Percentiles rank a stretch among this genome's conserved stretches.
Conservation (phyloP, 192 early-diverging fungal genomes). For the Gorgonomyces haynaldii region DNA sequence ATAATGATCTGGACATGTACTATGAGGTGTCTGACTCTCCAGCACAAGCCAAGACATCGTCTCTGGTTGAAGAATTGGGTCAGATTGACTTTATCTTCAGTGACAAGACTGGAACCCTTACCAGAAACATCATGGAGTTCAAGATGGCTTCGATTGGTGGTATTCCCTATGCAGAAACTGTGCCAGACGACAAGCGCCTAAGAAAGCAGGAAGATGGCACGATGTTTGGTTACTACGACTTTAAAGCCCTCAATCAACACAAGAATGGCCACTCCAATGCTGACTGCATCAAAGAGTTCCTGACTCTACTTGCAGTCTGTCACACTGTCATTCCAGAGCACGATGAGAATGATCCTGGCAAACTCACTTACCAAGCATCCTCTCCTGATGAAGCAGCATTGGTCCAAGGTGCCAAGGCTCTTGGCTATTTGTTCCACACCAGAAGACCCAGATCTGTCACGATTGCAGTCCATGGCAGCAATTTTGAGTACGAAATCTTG, state of each 20-base stretch:
- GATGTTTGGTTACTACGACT: constrained; percentile 33
- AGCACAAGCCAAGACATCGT: constrained; percentile 82
- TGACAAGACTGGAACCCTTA: constrained; percentile 72
- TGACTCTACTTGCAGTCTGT: constrained; percentile 80
- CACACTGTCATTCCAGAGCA: constrained; percentile 98
- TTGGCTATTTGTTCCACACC: constrained; percentile 47
- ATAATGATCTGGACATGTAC: constrained; percentile 95
- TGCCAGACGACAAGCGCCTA: constrained; percentile 80
- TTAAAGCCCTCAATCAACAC: constrained; percentile 19
- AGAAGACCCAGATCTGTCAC: constrained; percentile 41
- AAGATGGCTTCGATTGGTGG: constrained; percentile 78
- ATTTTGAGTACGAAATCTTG: constrained; percentile 77
- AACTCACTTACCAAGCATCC: constrained; percentile 85
- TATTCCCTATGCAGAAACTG: constrained; percentile 71
- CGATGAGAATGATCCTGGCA: constrained; percentile 41
- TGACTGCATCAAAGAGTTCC: constrained; percentile 68
- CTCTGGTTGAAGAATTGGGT: constrained; percentile 95
- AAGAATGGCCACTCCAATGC: constrained; percentile 22
- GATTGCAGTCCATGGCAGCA: constrained; percentile 26
- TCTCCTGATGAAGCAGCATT: constrained; percentile 96
- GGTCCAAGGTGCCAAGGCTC: constrained; percentile 48
- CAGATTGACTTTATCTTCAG: constrained; percentile 95
- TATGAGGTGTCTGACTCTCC: constrained; percentile 88
- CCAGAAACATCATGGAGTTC: constrained; percentile 51
- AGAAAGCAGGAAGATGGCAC: constrained; percentile 49